phyloP scores from a whole-genome alignment of 331 rosid genomes.

The Rhamnella rubrinervis region DNA sequence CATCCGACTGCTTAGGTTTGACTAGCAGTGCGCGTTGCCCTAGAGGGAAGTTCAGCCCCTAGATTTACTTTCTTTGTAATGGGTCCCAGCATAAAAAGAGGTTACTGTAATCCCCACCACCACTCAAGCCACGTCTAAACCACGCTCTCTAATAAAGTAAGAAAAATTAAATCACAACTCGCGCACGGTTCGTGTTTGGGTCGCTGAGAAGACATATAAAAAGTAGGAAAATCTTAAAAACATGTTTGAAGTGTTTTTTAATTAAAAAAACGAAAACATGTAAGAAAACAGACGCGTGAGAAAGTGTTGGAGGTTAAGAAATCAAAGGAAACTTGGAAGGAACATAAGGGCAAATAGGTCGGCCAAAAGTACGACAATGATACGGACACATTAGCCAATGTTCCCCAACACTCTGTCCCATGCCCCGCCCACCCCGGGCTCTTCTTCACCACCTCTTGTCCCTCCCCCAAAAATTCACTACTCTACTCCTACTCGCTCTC shows the following conservation, averaged over 20 bases:
- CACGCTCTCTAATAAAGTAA: background rate
- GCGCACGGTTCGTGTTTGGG: background rate
- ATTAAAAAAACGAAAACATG: background rate
- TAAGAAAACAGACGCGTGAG: too few relatives aligned
- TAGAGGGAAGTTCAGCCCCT: background rate
- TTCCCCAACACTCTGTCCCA: constrained; percentile 50
- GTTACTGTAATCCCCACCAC: background rate
- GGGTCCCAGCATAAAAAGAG: background rate
- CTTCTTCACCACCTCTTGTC: constrained; percentile 19
- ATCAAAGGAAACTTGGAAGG: constrained; percentile 15
- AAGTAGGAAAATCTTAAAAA: too few relatives aligned
- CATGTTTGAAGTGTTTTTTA: too few relatives aligned
- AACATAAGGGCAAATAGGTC: constrained; percentile 56
- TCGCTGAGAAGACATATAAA: too few relatives aligned
- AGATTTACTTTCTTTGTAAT: background rate
- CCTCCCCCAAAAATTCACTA: background rate
- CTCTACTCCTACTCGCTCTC: background rate
- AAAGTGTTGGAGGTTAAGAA: constrained; percentile 24
- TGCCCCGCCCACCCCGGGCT: constrained; percentile 20
- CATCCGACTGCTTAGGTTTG: background rate
- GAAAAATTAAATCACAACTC: too few relatives aligned
- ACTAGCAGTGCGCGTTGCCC: background rate
- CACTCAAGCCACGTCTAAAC: background rate
- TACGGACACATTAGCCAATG: constrained; percentile 34
- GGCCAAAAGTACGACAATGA: constrained; percentile 51